Conservation (phyloP, 2,329 filamentous ascomycete genomes). For the Fusarium floridanum region DNA sequence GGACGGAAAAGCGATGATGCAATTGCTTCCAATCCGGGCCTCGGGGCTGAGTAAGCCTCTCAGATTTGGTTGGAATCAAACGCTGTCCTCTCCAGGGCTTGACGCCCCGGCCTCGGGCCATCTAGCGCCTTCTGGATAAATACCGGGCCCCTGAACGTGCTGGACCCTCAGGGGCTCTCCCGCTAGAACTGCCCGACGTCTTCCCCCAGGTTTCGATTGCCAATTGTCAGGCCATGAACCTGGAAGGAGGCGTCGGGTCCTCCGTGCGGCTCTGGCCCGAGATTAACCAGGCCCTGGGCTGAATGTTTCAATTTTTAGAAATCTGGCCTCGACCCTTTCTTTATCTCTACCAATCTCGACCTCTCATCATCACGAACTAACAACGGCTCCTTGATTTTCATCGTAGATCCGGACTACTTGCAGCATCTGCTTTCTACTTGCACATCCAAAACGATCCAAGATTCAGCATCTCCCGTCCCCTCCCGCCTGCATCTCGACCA, state of each 20-base stretch:
- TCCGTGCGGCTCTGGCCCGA: conserved; percentile 36
- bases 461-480: conserved; percentile 21
- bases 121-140: conserved; percentile 4
- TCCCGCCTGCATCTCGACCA: conserved; percentile 36
- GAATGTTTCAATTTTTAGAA: conserved; percentile 33
- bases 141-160: background rate
- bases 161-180: conserved; percentile 6
- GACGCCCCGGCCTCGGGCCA: background rate
- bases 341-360: conserved; percentile 8
- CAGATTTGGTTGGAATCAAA: background rate
- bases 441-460: conserved; percentile 14
- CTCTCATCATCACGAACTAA: conserved; percentile 15
- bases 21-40: conserved; percentile 26
- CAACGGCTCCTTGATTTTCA: conserved; percentile 12
- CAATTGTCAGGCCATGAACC: conserved; percentile 42
- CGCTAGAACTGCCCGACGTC: conserved; percentile 40
- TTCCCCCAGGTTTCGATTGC: conserved; percentile 42
- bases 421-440: conserved; percentile 35
- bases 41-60: background rate
- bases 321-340: conserved; percentile 37
- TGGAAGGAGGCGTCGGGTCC: conserved; percentile 32
- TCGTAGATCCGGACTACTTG: conserved; percentile 12
- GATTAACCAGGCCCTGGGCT: conserved; percentile 30
- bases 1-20: conserved; percentile 40
- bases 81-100: background rate